Conservation (phyloP, 371 early-diverging fungal species). For the Mucor piriformis region DNA sequence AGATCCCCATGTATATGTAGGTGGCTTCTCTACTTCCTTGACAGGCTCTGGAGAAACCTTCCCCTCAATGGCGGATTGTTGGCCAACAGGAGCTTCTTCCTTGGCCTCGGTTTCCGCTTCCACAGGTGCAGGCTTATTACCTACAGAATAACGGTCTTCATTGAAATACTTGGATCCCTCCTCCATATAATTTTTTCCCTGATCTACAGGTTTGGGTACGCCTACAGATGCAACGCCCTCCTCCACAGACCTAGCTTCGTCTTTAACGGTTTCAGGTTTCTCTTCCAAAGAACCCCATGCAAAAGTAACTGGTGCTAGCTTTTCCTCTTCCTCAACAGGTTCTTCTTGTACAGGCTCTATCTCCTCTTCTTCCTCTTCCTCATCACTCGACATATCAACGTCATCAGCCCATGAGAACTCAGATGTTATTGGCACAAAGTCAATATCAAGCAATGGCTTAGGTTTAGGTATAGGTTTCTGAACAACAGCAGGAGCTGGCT, state of each 20-base stretch:
- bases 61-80: no score
- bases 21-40: no score
- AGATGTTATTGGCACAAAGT: background rate
- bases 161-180: no score
- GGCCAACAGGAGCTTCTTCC: background rate
- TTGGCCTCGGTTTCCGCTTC: background rate
- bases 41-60: no score
- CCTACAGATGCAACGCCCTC: no score
- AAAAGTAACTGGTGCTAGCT: background rate
- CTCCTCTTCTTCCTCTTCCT: background rate
- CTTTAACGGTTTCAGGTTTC: background rate
- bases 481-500: background rate
- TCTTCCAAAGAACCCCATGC: background rate
- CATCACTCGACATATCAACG: constrained; percentile 8
- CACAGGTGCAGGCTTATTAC: no score
- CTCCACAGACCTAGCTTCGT: background rate
- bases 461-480: background rate
- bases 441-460: background rate
- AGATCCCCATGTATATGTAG: no score
- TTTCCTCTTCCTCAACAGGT: background rate
- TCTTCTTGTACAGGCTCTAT: background rate
- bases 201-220: no score
- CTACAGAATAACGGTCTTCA: no score
- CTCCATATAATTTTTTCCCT: no score
- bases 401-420: constrained; percentile 19